Evolutionary conservation across 495 filamentous ascomycete species (phyloP), one percentile per base, ranked within the genome.

Genomic region (Podospora pseudopauciseta): DNA sequence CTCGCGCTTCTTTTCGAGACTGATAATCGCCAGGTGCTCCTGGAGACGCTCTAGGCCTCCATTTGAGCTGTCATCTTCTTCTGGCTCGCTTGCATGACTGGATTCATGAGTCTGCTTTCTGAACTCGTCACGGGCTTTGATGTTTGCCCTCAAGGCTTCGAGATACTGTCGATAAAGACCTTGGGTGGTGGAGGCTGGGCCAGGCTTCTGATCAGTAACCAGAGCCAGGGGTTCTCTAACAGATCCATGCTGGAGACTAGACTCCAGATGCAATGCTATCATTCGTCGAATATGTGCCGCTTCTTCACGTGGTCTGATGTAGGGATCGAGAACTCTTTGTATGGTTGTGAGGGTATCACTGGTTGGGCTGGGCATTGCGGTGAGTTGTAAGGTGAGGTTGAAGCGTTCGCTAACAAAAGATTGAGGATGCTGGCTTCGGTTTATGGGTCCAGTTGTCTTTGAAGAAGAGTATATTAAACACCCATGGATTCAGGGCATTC

Each of bases 71-170:
- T 5, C 53, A 2, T 67, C 4, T 28, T 11, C 56, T 49, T 73
- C 70, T 11, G 58, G 64, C 27, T 74, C 65, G 11, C 65, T 69
- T 23, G 32, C 18, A 13, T 30, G 49, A 16, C 20, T 57, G 23
- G 27, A 32, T 74, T 69, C 65, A 71, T 70, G 65, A 78, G 75
- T 59, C 23, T 63, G 69, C 75, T 75, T 53, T 19, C 78, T 70
- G 61, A 85, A 82, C 54, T 85, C 83, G 18, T 81, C 79, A 53
- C 81, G 79, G 16, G 87, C 86, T 55, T 81, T 80, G 49, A 87
- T 74, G 69, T 89, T 88, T 54, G 82, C 86, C 65, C 80, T 79
- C n/a, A 89, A 74, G 3, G 87, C 87, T 55, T 87, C 78, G 57
- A 89, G 73, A 65, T 89, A 90, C 67, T 86, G 80, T 67, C 75